Conservation (phyloP, 345 rosid species). For the Hevea brasiliensis region DNA sequence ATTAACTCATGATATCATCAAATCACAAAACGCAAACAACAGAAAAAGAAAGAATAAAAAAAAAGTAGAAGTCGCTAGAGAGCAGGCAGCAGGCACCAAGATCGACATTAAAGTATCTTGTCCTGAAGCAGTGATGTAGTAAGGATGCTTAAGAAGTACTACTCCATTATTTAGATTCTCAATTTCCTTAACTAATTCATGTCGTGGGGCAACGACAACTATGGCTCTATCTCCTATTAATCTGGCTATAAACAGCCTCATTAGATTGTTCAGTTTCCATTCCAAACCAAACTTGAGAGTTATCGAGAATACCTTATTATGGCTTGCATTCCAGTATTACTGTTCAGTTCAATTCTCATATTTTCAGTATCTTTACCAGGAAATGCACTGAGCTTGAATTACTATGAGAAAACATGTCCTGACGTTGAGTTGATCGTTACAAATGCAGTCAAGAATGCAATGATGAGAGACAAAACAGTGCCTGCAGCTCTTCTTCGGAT, state of each 20-base stretch:
- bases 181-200: constrained; percentile 11
- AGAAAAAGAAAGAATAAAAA: too few relatives aligned
- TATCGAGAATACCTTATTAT: constrained; percentile 3
- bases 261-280: constrained; percentile 2
- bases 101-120: not conserved
- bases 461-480: constrained; percentile 37
- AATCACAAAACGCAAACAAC: too few relatives aligned
- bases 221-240: not conserved
- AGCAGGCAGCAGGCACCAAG: not conserved
- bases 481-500: constrained; percentile 49
- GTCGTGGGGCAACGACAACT: not conserved
- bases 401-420: constrained; percentile 50
- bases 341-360: constrained; percentile 29
- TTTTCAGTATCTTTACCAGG: constrained; percentile 17
- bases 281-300: constrained; percentile 6
- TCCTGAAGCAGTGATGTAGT: not conserved
- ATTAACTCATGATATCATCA: too few relatives aligned
- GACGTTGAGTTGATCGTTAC: constrained; percentile 32
- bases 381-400: constrained; percentile 40
- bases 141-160: constrained; percentile 10
- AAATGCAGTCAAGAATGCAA: constrained; percentile 32
- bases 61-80: too few relatives aligned
- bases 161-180: constrained; percentile 3
- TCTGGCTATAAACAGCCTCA: constrained; percentile 5
- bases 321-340: constrained; percentile 21